A percentile compares a stretch with the other conserved stretches of the same genome.
phyloP scores from a whole-genome alignment of 495 filamentous ascomycete genomes.

The Xylaria scruposa region DNA sequence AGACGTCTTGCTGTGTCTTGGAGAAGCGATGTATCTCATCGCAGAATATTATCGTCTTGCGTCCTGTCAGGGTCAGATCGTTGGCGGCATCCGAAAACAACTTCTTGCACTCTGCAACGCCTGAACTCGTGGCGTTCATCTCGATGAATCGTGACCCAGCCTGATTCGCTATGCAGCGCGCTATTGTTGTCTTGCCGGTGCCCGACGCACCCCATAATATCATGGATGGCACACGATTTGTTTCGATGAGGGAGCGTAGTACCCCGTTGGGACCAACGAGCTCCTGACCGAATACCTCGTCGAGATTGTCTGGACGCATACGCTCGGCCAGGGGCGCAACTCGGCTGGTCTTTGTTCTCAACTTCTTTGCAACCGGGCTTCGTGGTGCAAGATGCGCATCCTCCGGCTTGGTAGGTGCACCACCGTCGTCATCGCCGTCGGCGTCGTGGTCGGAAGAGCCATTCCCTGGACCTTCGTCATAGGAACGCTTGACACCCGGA shows the following conservation, averaged over 20 bases:
- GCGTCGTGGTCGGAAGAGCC: constrained; percentile 35
- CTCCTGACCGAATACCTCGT: constrained; percentile 91
- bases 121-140: constrained; percentile 90
- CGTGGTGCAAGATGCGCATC: constrained; percentile 29
- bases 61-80: constrained; percentile 80
- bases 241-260: constrained; percentile 87
- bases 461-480: constrained; percentile 52
- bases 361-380: constrained; percentile 58
- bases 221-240: constrained; percentile 89
- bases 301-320: constrained; percentile 84
- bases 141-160: constrained; percentile 88
- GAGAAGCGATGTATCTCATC: constrained; percentile 97
- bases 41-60: constrained; percentile 96
- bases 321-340: constrained; percentile 89
- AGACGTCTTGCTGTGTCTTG: constrained; percentile 94
- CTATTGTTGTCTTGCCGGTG: constrained; percentile 97
- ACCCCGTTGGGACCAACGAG: constrained; percentile 85
- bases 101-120: constrained; percentile 95
- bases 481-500: constrained; percentile 49
- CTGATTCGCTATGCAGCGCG: constrained; percentile 84
- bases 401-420: constrained; percentile 32
- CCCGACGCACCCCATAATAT: constrained; percentile 92
- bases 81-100: constrained; percentile 84
- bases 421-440: constrained; percentile 25
- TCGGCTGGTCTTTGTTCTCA: constrained; percentile 68